Evolutionary conservation across 2,329 filamentous ascomycete species (phyloP), one percentile per base, ranked within the genome.

Genomic region (Diaporthe ampelina): DNA sequence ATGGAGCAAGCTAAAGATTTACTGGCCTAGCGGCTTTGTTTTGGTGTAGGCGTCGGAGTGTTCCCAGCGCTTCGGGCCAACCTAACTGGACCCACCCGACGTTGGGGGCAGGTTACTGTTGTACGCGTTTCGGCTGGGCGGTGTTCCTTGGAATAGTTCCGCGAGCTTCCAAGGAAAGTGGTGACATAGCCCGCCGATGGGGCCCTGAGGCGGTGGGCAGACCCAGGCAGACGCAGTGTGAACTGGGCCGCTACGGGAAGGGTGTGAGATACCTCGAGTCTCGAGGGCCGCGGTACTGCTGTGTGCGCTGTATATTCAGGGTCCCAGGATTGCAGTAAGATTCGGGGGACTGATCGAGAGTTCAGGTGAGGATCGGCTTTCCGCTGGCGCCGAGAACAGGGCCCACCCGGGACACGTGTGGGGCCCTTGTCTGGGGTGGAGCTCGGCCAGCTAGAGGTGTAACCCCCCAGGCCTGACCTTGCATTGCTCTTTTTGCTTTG

Each of bases 351-450:
- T 48, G 63, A 67, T 67, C 63, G 63, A 52, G 26, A 67, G 63
- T 67, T 67, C 63, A 67, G 63, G 63, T 67, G 63, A 67, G 63
- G 45, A 67, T 67, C 63, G 63, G 63, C 63, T 52, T 67, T 67
- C 63, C 63, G 45, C 63, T 52, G 45, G 29, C 45, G 45, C 63
- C 63, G 63, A 67, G 63, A 67, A 45, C 50, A 67, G 45, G 63
- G 63, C 63, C 45, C 63, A 67, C 63, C 45, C 63, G 45, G 63
- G 52, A 26, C 63, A 67, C 63, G 63, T 67, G 45, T 52, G 63
- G 63, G 63, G 29, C 45, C 21, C 29, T 67, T 17, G 63, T 52
- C 63, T 67, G 45, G 29, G 63, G 45, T 67, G 63, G 63, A 67
- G 63, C 63, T 37, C 45, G 45, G 26, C 63, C 45, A 67, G 45